Evolutionary conservation across 441 rosid genomes (phyloP).

Genomic region (Pelargonium australe): DNA sequence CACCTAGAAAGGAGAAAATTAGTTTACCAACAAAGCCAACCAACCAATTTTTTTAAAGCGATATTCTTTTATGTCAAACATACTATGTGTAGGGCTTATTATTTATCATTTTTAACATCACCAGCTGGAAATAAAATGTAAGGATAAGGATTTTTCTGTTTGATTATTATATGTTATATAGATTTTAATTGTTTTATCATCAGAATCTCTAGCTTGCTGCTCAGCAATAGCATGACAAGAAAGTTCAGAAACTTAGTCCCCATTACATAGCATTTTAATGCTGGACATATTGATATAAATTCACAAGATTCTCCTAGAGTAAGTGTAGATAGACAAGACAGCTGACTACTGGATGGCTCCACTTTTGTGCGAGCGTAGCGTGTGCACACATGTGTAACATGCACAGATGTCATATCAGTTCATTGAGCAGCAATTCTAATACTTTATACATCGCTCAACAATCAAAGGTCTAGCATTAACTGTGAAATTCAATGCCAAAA

Average conservation of each 20-base stretch:
- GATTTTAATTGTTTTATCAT: too few relatives aligned
- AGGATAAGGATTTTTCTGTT: too few relatives aligned
- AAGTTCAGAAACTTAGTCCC: too few relatives aligned
- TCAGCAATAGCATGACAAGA: too few relatives aligned
- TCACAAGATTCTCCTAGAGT: neutral
- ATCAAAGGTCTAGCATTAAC: conserved; percentile 3
- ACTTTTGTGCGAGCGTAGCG: too few relatives aligned
- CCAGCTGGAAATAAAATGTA: neutral
- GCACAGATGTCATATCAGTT: neutral
- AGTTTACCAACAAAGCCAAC: neutral
- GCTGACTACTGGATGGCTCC: too few relatives aligned
- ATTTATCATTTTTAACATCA: too few relatives aligned
- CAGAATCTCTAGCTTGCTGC: too few relatives aligned
- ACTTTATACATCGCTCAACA: neutral
- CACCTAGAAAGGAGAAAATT: conserved; percentile 50
- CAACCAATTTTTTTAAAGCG: neutral
- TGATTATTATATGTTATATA: too few relatives aligned
- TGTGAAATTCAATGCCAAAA: neutral
- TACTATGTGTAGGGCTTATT: neutral
- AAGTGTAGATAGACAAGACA: neutral
- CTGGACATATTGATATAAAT: neutral
- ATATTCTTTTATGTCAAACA: neutral
- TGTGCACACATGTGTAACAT: neutral
- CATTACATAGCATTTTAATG: too few relatives aligned
- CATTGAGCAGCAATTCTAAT: neutral